Evolutionary conservation across 2,329 filamentous ascomycete genomes (phyloP), one percentile per base, ranked within the genome.

Genomic region (Penicillium decumbens): DNA sequence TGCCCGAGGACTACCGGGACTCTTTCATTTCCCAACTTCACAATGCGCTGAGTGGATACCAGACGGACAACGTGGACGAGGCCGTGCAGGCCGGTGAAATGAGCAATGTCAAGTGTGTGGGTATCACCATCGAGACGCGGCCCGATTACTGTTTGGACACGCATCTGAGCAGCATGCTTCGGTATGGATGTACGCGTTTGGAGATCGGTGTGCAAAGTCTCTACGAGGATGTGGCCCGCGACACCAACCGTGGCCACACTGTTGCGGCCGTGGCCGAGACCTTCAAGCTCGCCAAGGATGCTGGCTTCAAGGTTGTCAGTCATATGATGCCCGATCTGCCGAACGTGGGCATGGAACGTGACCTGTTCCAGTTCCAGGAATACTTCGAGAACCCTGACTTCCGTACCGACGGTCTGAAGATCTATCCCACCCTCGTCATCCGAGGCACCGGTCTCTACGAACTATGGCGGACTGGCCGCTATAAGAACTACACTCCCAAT

Each of bases 251-350:
- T 65, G 93, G 93, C 0, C 93, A 98, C 70, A 98, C 93, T 0
- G 93, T 98, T 23, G 89, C 90, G 6, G 83, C 95, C 1, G 93
- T 98, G 0, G 92, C 90, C 27, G 91, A 98, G 72, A 98, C 93
- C 0, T 98, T 98, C 68, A 95, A 88, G 59, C 78, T 96, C n/a
- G 84, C 93, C 56, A 98, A 98, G 72, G 95, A 98, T 69, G 90
- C 95, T 5, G 93, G 93, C 0, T 98, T 95, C 80, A 98, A 98
- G 71, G 93, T 98, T 0, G 93, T 98, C 55, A 95, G 89, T 59
- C 93, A 98, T 73, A 98, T 98, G 93, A 98, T 98, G 93, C 93
- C 93, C 1, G 93, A 98, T 67, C 74, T 98, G 41, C 93, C 93
- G 3, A 98, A 98, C 63, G 93, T 98, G 2, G 93, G 93, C 49